Base-by-base conservation (phyloP, 2,329 filamentous ascomycete species). In the Colletotrichum euphorbiae region DNA sequence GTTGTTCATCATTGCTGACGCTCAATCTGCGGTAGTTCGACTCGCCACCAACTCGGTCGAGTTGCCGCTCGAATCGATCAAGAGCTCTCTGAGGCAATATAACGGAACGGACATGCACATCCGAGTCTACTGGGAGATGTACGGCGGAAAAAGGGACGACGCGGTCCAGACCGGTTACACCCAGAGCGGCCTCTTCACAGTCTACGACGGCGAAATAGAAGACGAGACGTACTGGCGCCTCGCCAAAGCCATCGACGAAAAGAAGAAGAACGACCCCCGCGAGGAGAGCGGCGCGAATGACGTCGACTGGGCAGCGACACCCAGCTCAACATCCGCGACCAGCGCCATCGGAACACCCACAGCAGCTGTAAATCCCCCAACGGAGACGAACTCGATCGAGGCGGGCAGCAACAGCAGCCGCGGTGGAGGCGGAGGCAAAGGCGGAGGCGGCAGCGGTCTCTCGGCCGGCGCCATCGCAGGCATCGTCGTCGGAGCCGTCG, bases 381-480 rank as follows among this genome's bases (percentile, higher is more conserved):
- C 48, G n/a, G 9, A 33, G 11, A 36, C 48, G 28, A 52, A 24
- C 48, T 50, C 46, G 28, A 38, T 12, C 36, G 13, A 38, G 36
- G 13, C 11, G 11, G 36, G 36, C 36, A 45, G 42, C 42, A 51
- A 19, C 13, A 31, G 8, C 43, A 15, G 38, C 42, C n/a, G 36
- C 43, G 42, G 28, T 31, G 38, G 38, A n/a, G 60, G 57, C 28
- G 33, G 38, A 15, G 60, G 59, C 9, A 33, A 33, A n/a, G 60
- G 57, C 28, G 33, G 38, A 15, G 60, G 59, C 9, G 72, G 69
- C 19, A 24, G 33, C 42, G 74, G 78, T 2, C 76, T 85, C 3
- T 75, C 78, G 3, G 76, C 74, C 0, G 84, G 82, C 24, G 82
- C 82, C 60, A 82, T 82, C 40, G 81, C 79, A 17, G 84, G 84